Evolutionary conservation across 2,329 filamentous ascomycete genomes (phyloP), one percentile per base, ranked within the genome.

Genomic region (Venturia asperata): DNA sequence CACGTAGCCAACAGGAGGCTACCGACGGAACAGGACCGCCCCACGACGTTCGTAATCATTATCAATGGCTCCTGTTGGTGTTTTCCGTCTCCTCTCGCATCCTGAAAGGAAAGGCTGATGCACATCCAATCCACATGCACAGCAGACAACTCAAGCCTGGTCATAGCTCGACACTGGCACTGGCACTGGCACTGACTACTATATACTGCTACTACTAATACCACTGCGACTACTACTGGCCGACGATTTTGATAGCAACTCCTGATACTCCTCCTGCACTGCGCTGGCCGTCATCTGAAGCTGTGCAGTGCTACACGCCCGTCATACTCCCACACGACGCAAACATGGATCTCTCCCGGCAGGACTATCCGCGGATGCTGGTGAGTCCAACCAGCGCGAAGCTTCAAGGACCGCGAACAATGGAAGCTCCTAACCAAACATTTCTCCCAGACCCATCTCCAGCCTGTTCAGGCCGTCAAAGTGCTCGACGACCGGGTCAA

Each of bases 361-460:
- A 89, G 77, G 93, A 97, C 78, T 97, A 97, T 82, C 92, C 93
- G 77, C 88, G 87, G 71, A 88, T 97, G 85, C 87, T 96, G 87
- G 93, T 97, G 83, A 82, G 89, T 78, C 67, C 21, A 9, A n/a
- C 68, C 63, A 65, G 68, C 60, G 43, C 61, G 17, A 30, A 55
- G 47, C 52, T 49, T 60, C 49, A n/a, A 17, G n/a, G 17, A 39
- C 27, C 56, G 9, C 11, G 17, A 65, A 42, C 13, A 41, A n/a
- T n/a, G n/a, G n/a, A n/a, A 56, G 64, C 37, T 64, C 62, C 65
- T 68, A 39, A 47, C 60, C 47, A 24, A 66, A 65, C 64, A 67
- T 67, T 61, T 64, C 30, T 66, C 68, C 61, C 71, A 97, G 93
- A 87, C 88, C 70, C 85, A 85, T 72, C 83, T 99, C 72, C 86